Conservation (phyloP, 1,284 basidiomycete genomes). For the Cutaneotrichosporon mucoides region DNA sequence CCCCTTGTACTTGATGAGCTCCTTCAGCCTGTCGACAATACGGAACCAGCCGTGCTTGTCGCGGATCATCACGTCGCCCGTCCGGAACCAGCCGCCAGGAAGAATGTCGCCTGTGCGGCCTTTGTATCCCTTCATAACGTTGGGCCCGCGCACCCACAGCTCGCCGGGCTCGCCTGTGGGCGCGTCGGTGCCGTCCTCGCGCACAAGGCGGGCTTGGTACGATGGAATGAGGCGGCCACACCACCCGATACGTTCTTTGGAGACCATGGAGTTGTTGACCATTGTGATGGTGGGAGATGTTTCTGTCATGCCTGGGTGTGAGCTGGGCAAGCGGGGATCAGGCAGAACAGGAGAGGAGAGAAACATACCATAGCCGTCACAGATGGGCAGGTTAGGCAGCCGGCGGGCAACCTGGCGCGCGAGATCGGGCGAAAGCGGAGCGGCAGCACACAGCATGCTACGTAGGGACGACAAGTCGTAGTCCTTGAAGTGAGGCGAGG, state of each 20-base stretch:
- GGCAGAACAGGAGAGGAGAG: background rate
- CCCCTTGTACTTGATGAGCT: constrained; percentile 71
- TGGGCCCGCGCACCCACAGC: constrained; percentile 71
- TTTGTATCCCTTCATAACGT: constrained; percentile 46
- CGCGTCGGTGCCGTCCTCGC: constrained; percentile 42
- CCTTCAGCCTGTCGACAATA: constrained; percentile 59
- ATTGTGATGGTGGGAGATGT: constrained; percentile 46
- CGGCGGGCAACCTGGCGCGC: constrained; percentile 13
- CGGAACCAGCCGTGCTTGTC: constrained; percentile 58
- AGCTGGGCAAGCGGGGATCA: no score
- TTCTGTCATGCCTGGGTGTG: constrained; percentile 43
- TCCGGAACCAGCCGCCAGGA: constrained; percentile 65
- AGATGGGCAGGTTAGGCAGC: constrained; percentile 22
- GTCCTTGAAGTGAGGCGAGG: constrained; percentile 58
- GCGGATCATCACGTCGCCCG: constrained; percentile 66
- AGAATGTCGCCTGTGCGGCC: constrained; percentile 4
- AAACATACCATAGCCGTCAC: constrained; percentile 46
- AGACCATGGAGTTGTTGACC: constrained; percentile 16
- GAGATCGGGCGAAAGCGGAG: constrained; percentile 60
- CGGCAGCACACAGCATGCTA: constrained; percentile 69
- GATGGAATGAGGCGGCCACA: constrained; percentile 72
- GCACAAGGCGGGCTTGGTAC: constrained; percentile 68
- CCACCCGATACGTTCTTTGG: background rate
- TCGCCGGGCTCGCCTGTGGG: constrained; percentile 65
- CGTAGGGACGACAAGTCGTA: constrained; percentile 64